These are phyloP conservation scores for Pseudopithomyces maydicus DNA, from an alignment of 2,329 filamentous ascomycete genomes.

Conservation along the genomic window DNA sequence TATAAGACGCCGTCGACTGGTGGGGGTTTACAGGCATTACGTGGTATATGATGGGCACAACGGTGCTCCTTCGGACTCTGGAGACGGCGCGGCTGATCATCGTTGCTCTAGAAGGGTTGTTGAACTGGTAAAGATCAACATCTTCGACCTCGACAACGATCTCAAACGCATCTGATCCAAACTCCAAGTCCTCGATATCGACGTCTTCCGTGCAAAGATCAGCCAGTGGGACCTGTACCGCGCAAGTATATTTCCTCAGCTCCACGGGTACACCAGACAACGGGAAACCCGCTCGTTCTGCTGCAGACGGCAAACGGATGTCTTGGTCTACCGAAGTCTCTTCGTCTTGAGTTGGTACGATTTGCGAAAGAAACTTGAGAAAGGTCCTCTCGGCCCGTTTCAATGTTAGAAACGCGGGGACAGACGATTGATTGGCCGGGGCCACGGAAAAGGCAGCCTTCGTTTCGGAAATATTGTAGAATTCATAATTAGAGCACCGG, in stretches of 20 bases:
- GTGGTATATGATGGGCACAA: conserved; percentile 54
- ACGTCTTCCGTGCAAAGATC: conserved; percentile 59
- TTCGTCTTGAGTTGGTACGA: conserved; percentile 58
- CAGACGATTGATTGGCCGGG: conserved; percentile 37
- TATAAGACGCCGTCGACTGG: conserved; percentile 49
- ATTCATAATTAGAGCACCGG: conserved; percentile 74
- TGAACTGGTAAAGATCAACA: conserved; percentile 17
- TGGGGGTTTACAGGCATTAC: conserved; percentile 36
- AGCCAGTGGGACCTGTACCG: conserved; percentile 65
- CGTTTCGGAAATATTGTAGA: conserved; percentile 73
- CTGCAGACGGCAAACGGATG: neutral
- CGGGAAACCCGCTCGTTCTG: conserved; percentile 54
- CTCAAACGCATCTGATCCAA: conserved; percentile 71
- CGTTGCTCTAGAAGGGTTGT: conserved; percentile 24
- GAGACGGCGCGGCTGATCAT: conserved; percentile 64
- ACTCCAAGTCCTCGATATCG: conserved; percentile 68
- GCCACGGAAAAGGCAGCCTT: conserved; percentile 19
- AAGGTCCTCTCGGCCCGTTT: conserved; percentile 73
- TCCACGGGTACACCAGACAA: conserved; percentile 66
- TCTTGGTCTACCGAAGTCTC: conserved; percentile 64
- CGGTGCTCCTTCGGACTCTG: conserved; percentile 65
- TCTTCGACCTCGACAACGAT: conserved; percentile 56
- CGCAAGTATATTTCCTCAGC: conserved; percentile 68
- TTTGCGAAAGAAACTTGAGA: conserved; percentile 68
- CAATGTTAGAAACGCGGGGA: conserved; percentile 67